Conservation (phyloP, 768 basidiomycete species). For the Hemileccinum impolitum region DNA sequence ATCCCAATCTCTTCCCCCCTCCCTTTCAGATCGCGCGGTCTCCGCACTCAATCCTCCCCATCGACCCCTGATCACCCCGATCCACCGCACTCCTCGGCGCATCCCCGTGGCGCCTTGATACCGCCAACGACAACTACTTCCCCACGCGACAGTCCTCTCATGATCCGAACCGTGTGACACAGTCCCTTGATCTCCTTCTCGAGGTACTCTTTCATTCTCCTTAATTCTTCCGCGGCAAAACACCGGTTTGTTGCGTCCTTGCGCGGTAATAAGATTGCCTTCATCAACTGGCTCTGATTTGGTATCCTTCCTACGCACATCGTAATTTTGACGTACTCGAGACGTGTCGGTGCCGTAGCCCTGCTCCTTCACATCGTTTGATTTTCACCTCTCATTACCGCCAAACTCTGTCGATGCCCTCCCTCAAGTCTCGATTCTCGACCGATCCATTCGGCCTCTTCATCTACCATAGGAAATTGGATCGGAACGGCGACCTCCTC, state of each 20-base stretch:
- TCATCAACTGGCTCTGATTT: constrained; percentile 20
- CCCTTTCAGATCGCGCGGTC: constrained; percentile 23
- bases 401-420: not conserved
- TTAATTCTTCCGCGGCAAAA: constrained; percentile 4
- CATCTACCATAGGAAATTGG: not conserved
- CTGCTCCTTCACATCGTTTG: constrained; percentile 15
- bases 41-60: constrained; percentile 7
- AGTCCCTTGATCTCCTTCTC: constrained; percentile 9
- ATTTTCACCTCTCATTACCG: constrained; percentile 25
- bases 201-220: constrained; percentile 1
- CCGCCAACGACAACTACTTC: too few relatives aligned
- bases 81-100: constrained; percentile 17
- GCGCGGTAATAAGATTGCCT: constrained; percentile 25
- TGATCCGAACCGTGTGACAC: constrained; percentile 18
- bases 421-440: constrained; percentile 2
- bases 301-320: too few relatives aligned
- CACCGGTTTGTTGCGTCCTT: constrained; percentile 5
- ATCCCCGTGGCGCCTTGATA: not conserved
- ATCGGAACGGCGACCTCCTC: constrained; percentile 18
- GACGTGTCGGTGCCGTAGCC: constrained; percentile 24
- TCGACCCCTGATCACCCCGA: constrained; percentile 16
- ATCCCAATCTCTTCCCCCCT: constrained; percentile 23
- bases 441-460: constrained; percentile 5
- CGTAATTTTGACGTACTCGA: constrained; percentile 25
- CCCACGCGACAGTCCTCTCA: not conserved